phyloP scores from a whole-genome alignment of 305 asterid genomes.

The Plantago coronopus region DNA sequence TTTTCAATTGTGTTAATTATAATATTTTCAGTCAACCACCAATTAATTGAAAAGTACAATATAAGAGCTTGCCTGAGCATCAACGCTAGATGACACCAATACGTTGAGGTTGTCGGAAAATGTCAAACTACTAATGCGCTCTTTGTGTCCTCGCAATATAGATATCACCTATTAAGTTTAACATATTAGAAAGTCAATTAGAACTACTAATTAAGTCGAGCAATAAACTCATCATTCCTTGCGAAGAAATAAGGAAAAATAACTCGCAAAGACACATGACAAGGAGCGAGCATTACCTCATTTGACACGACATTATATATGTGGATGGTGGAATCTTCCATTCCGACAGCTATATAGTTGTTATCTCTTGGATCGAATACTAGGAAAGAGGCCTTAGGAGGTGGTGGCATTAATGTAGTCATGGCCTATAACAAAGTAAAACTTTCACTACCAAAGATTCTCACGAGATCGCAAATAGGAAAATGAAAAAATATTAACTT shows the following conservation, averaged over 20 bases:
- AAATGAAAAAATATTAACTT: slow-evolving; percentile 1
- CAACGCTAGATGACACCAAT: slow-evolving; percentile 85
- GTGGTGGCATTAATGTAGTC: slow-evolving; percentile 75
- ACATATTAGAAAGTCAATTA: not conserved
- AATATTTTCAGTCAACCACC: not conserved
- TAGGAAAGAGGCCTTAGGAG: slow-evolving; percentile 71
- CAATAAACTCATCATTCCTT: too few species aligned
- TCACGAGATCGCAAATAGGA: not conserved
- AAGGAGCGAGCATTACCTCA: slow-evolving; percentile 40
- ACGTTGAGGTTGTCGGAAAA: slow-evolving; percentile 62
- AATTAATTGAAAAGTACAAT: not conserved
- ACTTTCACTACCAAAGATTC: too few species aligned
- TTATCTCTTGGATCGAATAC: slow-evolving; percentile 82
- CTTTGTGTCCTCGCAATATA: slow-evolving; percentile 76
- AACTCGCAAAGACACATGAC: not conserved
- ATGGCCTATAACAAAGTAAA: slow-evolving; percentile 44
- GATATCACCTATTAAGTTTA: slow-evolving; percentile 69
- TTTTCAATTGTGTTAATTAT: too few species aligned
- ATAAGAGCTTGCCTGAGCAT: slow-evolving; percentile 63
- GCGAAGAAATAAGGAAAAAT: not conserved
- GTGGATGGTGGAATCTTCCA: slow-evolving; percentile 74
- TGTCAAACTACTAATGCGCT: slow-evolving; percentile 81
- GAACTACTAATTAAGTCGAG: too few species aligned
- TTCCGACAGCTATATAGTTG: slow-evolving; percentile 69
- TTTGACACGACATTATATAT: slow-evolving; percentile 64